phyloP scores from a whole-genome alignment of 495 filamentous ascomycete species.

The Ascodesmis nigricans region DNA sequence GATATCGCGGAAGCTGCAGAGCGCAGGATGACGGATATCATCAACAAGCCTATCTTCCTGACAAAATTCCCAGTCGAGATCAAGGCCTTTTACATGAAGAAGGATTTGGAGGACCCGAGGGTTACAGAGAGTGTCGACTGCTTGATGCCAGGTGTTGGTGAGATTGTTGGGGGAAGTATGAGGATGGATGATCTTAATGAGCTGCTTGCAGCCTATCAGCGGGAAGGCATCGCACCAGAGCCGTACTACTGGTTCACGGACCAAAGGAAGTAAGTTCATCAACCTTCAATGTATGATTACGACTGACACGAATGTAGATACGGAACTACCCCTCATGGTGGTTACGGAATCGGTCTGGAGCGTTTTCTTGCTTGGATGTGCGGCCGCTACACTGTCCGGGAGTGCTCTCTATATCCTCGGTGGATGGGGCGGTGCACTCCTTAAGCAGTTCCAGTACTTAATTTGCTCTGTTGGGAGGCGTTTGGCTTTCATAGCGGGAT shows the following conservation, averaged over 20 bases:
- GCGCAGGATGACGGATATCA: conserved; percentile 87
- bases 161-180: conserved; percentile 95
- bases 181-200: conserved; percentile 88
- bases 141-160: conserved; percentile 88
- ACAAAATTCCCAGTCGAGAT: conserved; percentile 94
- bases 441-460: conserved; percentile 24
- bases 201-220: conserved; percentile 67
- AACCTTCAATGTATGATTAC: conserved; percentile 3
- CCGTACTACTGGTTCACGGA: conserved; percentile 99
- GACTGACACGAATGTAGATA: conserved; percentile 35
- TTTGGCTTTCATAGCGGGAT: too few relatives aligned
- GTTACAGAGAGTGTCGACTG: conserved; percentile 93
- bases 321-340: conserved; percentile 80
- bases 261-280: conserved; percentile 65
- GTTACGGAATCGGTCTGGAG: conserved; percentile 88
- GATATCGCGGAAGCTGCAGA: conserved; percentile 98
- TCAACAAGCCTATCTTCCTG: conserved; percentile 85
- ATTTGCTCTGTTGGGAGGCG: too few relatives aligned
- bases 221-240: conserved; percentile 61
- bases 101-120: conserved; percentile 55
- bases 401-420: conserved; percentile 75
- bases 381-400: conserved; percentile 72
- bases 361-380: conserved; percentile 94
- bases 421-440: conserved; percentile 90
- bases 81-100: conserved; percentile 99